These are phyloP conservation scores for Perkinsus olseni DNA, from an alignment of 169 alveolate species.

Conservation along the genomic window DNA sequence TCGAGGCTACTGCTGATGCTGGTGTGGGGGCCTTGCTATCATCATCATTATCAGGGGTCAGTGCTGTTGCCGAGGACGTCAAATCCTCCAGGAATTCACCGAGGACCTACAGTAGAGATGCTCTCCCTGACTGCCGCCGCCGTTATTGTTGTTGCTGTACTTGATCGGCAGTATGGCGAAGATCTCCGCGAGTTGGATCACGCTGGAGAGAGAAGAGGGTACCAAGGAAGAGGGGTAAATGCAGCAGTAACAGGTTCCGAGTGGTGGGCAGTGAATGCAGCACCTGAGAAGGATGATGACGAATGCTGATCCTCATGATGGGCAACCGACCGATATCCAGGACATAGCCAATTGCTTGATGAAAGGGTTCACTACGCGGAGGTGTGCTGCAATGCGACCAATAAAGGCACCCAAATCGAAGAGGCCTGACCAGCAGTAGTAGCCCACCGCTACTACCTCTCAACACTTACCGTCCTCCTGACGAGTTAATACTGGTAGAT, in stretches of 20 bases:
- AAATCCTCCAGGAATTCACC: not conserved
- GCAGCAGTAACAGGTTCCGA: constrained; percentile 20
- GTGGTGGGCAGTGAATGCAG: not conserved
- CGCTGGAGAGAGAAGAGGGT: constrained; percentile 23
- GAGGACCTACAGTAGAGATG: not conserved
- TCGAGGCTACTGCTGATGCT: not conserved
- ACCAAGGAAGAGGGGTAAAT: constrained; percentile 31
- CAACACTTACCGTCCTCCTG: too few relatives aligned
- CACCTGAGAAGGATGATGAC: too few relatives aligned
- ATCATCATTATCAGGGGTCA: not conserved
- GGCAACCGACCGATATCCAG: constrained; percentile 28
- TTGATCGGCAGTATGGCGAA: constrained; percentile 37
- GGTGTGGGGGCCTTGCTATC: not conserved
- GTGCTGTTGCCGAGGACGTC: not conserved
- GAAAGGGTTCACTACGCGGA: constrained; percentile 28
- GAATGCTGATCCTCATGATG: constrained; percentile 12
- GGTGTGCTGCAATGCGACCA: constrained; percentile 17
- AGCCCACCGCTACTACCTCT: too few relatives aligned
- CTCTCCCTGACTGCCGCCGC: too few relatives aligned
- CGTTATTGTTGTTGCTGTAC: not conserved
- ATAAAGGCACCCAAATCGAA: constrained; percentile 16
- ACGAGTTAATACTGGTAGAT: not conserved
- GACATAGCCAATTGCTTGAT: constrained; percentile 26
- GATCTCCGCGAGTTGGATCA: constrained; percentile 16
- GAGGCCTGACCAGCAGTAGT: not conserved